These are phyloP conservation scores for Rosa multiflora DNA, from an alignment of 306 rosid species.

Conservation along the genomic window DNA sequence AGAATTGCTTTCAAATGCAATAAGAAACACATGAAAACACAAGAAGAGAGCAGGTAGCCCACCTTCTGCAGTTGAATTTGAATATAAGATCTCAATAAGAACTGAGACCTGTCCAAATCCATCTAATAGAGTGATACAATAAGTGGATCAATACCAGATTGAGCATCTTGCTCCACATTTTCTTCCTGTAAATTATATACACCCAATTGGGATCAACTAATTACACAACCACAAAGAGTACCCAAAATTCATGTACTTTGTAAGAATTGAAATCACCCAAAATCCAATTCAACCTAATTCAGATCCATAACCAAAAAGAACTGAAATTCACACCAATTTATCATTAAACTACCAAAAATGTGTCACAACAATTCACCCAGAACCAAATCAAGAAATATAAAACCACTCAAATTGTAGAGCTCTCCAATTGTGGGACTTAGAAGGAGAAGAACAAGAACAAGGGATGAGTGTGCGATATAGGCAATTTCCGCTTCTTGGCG, in stretches of 20 bases:
- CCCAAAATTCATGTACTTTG: background rate
- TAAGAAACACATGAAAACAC: background rate
- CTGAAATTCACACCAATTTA: no score
- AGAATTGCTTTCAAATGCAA: conserved; percentile 8
- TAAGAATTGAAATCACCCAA: background rate
- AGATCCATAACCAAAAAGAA: background rate
- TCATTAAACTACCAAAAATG: no score
- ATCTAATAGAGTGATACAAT: conserved; percentile 84
- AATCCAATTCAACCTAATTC: background rate
- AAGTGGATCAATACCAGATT: conserved; percentile 55
- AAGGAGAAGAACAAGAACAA: no score
- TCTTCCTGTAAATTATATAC: conserved; percentile 60
- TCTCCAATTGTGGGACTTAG: no score
- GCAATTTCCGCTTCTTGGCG: no score
- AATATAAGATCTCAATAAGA: conserved; percentile 70
- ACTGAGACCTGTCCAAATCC: conserved; percentile 39
- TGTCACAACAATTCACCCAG: no score
- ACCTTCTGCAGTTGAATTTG: conserved; percentile 89
- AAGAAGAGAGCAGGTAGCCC: conserved; percentile 5
- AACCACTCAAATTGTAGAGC: no score
- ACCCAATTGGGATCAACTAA: conserved; percentile 6
- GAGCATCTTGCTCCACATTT: conserved; percentile 61
- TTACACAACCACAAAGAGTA: no score
- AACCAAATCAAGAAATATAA: no score
- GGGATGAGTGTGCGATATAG: no score